Percentiles rank a stretch among this genome's conserved stretches.
Conservation (phyloP, 805 yeast species). For the Schizosaccharomyces lindneri region DNA sequence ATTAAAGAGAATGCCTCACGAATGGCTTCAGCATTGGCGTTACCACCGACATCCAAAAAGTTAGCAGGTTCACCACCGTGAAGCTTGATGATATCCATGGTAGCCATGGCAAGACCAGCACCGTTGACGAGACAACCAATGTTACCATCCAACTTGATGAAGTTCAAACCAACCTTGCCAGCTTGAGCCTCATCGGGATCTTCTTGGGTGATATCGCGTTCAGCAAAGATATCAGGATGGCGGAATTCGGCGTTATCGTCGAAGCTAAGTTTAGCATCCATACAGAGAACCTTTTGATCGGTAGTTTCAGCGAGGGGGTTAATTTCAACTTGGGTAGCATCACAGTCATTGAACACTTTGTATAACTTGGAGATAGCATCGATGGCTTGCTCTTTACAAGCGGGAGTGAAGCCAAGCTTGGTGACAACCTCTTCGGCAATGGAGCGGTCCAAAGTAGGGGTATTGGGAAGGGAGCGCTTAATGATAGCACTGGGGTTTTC, state of each 20-base stretch:
- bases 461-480: conserved; percentile 56
- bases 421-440: conserved; percentile 56
- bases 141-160: conserved; percentile 93
- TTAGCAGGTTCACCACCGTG: conserved; percentile 98
- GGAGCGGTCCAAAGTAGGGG: conserved; percentile 54
- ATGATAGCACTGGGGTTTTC: conserved; percentile 77
- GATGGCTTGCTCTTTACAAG: conserved; percentile 67
- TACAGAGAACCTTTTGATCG: conserved; percentile 75
- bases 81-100: conserved; percentile 95
- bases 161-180: conserved; percentile 68
- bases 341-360: conserved; percentile 71
- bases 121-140: conserved; percentile 98
- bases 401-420: conserved; percentile 54
- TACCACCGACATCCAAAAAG: conserved; percentile 99
- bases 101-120: conserved; percentile 99
- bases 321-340: conserved; percentile 95
- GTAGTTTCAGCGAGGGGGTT: conserved; percentile 89
- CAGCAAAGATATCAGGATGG: conserved; percentile 77
- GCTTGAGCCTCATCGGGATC: conserved; percentile 94
- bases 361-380: conserved; percentile 65
- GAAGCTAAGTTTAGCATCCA: conserved; percentile 97
- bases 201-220: conserved; percentile 96
- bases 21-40: conserved; percentile 95
- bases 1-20: conserved; percentile 89
- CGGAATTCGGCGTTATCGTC: conserved; percentile 92